phyloP scores from a whole-genome alignment of 371 early-diverging fungal species.

The Furculomyces boomerangus region DNA sequence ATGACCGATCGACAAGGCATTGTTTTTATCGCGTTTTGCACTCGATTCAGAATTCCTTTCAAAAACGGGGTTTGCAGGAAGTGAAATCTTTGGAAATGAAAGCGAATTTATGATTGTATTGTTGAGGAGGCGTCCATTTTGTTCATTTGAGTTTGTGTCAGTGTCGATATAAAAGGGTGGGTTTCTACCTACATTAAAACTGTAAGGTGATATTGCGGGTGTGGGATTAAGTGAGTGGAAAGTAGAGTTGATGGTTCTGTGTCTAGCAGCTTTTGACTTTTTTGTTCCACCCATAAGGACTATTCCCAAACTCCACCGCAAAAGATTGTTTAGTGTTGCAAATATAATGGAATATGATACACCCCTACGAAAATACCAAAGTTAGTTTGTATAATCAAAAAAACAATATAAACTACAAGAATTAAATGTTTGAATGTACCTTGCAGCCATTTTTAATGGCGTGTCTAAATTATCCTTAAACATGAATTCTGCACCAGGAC shows the following conservation, averaged over 20 bases:
- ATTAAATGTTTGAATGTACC: too few species aligned
- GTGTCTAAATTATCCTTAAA: slow-evolving; percentile 39
- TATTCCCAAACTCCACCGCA: slow-evolving; percentile 59
- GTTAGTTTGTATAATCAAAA: too few species aligned
- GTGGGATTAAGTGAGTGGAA: not conserved
- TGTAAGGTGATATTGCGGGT: not conserved
- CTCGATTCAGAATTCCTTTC: not conserved
- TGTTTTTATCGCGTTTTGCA: too few species aligned
- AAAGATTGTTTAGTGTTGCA: slow-evolving; percentile 48
- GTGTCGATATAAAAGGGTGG: too few species aligned
- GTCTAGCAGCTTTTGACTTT: not conserved
- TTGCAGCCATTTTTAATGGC: slow-evolving; percentile 33
- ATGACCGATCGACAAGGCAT: too few species aligned
- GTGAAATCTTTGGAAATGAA: not conserved
- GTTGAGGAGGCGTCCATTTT: not conserved
- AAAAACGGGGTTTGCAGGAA: not conserved
- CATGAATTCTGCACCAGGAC: slow-evolving; percentile 37
- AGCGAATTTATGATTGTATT: not conserved
- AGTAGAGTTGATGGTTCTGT: not conserved
- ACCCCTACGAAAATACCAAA: too few species aligned
- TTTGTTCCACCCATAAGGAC: slow-evolving; percentile 24
- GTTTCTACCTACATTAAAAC: too few species aligned
- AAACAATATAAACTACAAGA: too few species aligned
- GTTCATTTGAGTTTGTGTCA: not conserved
- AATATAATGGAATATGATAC: slow-evolving; percentile 55